These are phyloP conservation scores for Lycium barbarum DNA, from an alignment of 257 asterid genomes.

Conservation along the genomic window DNA sequence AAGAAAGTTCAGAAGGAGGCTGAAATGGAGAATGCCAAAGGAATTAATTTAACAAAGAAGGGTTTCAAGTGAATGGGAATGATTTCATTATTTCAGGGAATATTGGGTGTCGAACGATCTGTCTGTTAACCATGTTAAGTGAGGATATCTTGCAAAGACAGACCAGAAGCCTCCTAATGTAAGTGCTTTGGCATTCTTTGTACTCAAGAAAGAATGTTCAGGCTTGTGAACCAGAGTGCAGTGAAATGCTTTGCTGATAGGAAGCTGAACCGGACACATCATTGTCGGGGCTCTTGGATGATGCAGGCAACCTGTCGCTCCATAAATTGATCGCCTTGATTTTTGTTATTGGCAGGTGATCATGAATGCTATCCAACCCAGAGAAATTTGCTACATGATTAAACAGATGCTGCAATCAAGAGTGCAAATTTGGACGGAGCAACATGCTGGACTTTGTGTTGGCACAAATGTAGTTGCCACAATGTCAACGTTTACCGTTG, in stretches of 20 bases:
- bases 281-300: slow-evolving; percentile 22
- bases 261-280: slow-evolving; percentile 26
- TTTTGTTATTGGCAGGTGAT: slow-evolving; percentile 20
- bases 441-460: not conserved
- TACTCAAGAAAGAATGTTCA: slow-evolving; percentile 40
- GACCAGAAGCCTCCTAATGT: slow-evolving; percentile 39
- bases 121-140: slow-evolving; percentile 18
- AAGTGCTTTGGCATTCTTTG: slow-evolving; percentile 41
- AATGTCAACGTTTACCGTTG: not conserved
- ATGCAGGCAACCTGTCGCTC: slow-evolving; percentile 8
- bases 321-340: not conserved
- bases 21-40: slow-evolving; percentile 78
- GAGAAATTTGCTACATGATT: slow-evolving; percentile 14
- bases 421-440: not conserved
- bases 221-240: slow-evolving; percentile 46
- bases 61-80: slow-evolving; percentile 54
- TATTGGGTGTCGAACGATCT: slow-evolving; percentile 29
- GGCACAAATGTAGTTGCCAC: slow-evolving; percentile 1
- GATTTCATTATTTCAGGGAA: slow-evolving; percentile 34
- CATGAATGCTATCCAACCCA: not conserved
- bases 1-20: slow-evolving; percentile 95
- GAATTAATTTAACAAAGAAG: slow-evolving; percentile 56
- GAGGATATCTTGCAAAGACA: slow-evolving; percentile 11
- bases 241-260: slow-evolving; percentile 39
- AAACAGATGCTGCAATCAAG: slow-evolving; percentile 9